These are phyloP conservation scores for Gomphus bonarii DNA, from an alignment of 1,284 basidiomycete genomes.

Conservation along the genomic window DNA sequence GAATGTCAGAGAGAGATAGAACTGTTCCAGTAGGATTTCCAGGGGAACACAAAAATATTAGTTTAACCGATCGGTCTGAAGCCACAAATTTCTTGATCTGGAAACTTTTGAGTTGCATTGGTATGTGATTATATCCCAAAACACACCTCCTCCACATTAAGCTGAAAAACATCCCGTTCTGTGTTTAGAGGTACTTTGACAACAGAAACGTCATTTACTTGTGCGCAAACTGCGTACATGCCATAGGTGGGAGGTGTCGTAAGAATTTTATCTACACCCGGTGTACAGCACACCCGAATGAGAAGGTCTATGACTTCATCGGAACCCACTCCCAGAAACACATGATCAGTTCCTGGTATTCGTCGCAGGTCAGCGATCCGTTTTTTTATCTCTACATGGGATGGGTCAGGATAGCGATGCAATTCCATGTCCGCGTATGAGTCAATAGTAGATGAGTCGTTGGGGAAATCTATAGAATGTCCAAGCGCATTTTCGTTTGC, in stretches of 20 bases:
- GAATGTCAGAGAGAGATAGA: constrained; percentile 65
- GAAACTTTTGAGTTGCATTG: background rate
- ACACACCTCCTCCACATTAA: constrained; percentile 68
- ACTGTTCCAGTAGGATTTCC: constrained; percentile 95
- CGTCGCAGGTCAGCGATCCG: constrained; percentile 65
- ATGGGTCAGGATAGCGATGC: constrained; percentile 84
- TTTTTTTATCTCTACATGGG: constrained; percentile 70
- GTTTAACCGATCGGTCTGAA: constrained; percentile 70
- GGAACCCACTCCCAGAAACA: constrained; percentile 94
- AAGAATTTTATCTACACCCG: constrained; percentile 68
- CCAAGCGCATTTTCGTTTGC: constrained; percentile 97
- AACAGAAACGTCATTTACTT: constrained; percentile 87
- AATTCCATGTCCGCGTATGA: constrained; percentile 42
- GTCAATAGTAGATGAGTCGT: constrained; percentile 20
- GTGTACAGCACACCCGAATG: constrained; percentile 82
- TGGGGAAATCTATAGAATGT: constrained; percentile 54
- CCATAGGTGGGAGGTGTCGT: constrained; percentile 95
- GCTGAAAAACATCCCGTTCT: constrained; percentile 66
- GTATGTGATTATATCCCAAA: background rate
- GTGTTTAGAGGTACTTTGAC: constrained; percentile 76
- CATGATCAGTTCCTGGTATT: constrained; percentile 53
- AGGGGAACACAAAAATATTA: constrained; percentile 93
- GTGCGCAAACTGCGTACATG: constrained; percentile 94
- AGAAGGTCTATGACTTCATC: constrained; percentile 97
- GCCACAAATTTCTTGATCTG: constrained; percentile 67